phyloP scores from a whole-genome alignment of 176 grass and related monocot species.

The Aegilops speltoides region DNA sequence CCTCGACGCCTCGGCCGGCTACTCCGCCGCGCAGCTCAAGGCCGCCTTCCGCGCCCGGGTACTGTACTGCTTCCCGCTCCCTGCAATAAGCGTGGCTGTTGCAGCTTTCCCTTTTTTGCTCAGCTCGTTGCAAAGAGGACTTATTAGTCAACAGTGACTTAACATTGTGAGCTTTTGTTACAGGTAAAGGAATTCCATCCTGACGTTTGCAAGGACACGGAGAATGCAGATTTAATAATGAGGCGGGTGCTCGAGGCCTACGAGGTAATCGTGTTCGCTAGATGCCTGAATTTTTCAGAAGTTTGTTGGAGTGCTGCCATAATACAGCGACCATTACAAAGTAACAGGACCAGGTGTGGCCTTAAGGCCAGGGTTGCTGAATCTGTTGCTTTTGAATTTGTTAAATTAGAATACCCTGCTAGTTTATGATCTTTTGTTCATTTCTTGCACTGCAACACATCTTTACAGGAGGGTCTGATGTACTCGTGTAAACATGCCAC shows the following conservation, averaged over 20 bases:
- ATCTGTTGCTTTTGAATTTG: neutral
- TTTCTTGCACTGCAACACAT: neutral
- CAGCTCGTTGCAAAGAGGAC: neutral
- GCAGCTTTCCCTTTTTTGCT: neutral
- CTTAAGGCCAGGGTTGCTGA: neutral
- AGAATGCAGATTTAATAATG: constrained; percentile 52
- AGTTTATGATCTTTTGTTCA: neutral
- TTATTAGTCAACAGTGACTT: neutral
- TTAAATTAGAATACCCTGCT: neutral
- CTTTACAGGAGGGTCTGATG: neutral
- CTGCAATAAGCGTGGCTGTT: neutral
- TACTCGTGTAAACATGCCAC: neutral
- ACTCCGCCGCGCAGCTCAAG: constrained; percentile 50
- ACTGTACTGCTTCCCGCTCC: neutral
- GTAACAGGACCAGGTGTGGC: neutral
- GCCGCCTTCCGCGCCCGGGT: constrained; percentile 60
- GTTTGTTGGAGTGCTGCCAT: neutral
- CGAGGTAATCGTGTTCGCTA: constrained; percentile 28
- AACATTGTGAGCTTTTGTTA: constrained; percentile 4
- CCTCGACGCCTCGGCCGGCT: constrained; percentile 37
- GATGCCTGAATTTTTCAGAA: neutral
- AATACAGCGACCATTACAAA: neutral
- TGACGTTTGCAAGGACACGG: constrained; percentile 48
- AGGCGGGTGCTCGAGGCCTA: constrained; percentile 52
- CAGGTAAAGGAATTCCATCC: constrained; percentile 68